Evolutionary conservation across 2,329 filamentous ascomycete species (phyloP).

Genomic region (Aspergillus udagawae): DNA sequence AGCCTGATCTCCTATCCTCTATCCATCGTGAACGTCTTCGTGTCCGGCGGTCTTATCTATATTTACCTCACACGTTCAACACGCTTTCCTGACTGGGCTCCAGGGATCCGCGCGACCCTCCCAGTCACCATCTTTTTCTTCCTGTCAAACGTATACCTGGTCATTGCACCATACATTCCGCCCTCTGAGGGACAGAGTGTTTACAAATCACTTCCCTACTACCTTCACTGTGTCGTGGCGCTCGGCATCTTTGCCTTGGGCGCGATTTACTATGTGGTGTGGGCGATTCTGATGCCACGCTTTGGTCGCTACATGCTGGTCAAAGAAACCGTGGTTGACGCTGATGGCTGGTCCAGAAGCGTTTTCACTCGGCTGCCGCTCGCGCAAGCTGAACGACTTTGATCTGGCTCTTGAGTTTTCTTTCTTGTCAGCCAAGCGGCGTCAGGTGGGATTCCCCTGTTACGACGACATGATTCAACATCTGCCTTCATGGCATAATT

Average conservation of each 20-base stretch:
- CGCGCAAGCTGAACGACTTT: slow-evolving; percentile 4
- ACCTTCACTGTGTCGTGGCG: slow-evolving; percentile 52
- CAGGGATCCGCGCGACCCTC: slow-evolving; percentile 48
- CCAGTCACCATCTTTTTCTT: slow-evolving; percentile 52
- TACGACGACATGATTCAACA: slow-evolving; percentile 14
- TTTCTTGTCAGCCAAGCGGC: background rate
- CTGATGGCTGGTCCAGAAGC: slow-evolving; percentile 61
- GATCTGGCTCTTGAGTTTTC: slow-evolving; percentile 2
- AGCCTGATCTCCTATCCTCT: slow-evolving; percentile 39
- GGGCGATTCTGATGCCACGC: slow-evolving; percentile 48
- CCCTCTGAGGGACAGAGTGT: slow-evolving; percentile 46
- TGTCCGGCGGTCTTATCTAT: slow-evolving; percentile 46
- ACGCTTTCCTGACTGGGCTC: slow-evolving; percentile 44
- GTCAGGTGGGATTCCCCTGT: background rate
- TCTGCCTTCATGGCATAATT: slow-evolving; percentile 9
- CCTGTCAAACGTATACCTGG: slow-evolving; percentile 51
- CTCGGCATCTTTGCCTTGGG: slow-evolving; percentile 48
- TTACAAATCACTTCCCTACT: slow-evolving; percentile 52
- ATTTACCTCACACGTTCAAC: slow-evolving; percentile 40
- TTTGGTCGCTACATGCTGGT: slow-evolving; percentile 50
- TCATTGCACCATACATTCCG: slow-evolving; percentile 50
- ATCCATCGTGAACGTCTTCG: slow-evolving; percentile 50
- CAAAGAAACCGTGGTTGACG: slow-evolving; percentile 52
- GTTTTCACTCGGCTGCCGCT: slow-evolving; percentile 48
- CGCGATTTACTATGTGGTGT: slow-evolving; percentile 50